phyloP scores from a whole-genome alignment of 768 basidiomycete genomes.

The Rhodocollybia butyracea region DNA sequence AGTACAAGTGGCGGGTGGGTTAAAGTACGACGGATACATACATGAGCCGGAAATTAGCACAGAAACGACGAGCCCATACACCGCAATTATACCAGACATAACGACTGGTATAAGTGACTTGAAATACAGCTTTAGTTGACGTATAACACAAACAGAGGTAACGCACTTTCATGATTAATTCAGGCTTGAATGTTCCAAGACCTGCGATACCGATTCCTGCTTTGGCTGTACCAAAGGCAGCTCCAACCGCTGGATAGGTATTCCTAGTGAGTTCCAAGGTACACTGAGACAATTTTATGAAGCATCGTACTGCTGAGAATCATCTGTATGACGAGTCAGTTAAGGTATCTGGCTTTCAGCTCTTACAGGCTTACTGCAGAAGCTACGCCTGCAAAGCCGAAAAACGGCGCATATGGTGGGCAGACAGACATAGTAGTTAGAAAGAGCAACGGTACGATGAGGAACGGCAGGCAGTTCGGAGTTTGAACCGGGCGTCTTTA shows the following conservation, averaged over 20 bases:
- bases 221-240: constrained; percentile 95
- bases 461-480: constrained; percentile 13
- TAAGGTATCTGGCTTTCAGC: constrained; percentile 1
- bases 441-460: background rate
- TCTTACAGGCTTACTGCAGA: constrained; percentile 60
- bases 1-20: too few species aligned
- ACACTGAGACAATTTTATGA: background rate
- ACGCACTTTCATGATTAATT: constrained; percentile 95
- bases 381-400: constrained; percentile 97
- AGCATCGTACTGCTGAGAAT: constrained; percentile 89
- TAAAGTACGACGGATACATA: too few species aligned
- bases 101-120: constrained; percentile 95
- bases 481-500: background rate
- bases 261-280: constrained; percentile 3
- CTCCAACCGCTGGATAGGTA: constrained; percentile 76
- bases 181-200: constrained; percentile 89
- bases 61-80: constrained; percentile 94
- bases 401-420: constrained; percentile 96
- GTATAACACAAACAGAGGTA: background rate
- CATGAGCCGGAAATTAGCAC: constrained; percentile 79
- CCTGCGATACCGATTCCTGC: constrained; percentile 97
- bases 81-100: constrained; percentile 98
- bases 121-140: background rate
- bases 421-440: constrained; percentile 54
- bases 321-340: constrained; percentile 61